Conservation (phyloP, 2,329 filamentous ascomycete species). For the Apiospora aurea region DNA sequence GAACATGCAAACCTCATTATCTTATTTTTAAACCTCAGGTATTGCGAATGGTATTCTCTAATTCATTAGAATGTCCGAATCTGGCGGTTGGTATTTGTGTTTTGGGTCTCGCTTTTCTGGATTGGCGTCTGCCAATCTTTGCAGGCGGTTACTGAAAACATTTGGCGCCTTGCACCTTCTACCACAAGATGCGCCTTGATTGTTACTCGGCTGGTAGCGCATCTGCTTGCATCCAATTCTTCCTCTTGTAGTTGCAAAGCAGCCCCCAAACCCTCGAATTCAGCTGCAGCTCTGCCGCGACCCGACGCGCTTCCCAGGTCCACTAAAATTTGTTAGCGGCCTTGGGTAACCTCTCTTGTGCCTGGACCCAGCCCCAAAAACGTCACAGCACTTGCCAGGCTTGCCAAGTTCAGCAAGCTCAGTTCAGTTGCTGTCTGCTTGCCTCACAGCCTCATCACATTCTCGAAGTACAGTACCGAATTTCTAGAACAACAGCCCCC, state of each 20-base stretch:
- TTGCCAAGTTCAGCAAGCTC: slow-evolving; percentile 10
- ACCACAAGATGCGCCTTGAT: not conserved
- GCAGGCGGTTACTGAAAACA: not conserved
- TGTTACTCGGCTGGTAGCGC: not conserved
- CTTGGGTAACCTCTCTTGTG: not conserved
- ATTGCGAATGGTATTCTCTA: not conserved
- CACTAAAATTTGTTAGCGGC: not conserved
- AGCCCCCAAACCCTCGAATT: not conserved
- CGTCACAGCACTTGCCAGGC: slow-evolving; percentile 11
- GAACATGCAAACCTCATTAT: too few species aligned
- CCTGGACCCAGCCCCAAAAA: slow-evolving; percentile 3
- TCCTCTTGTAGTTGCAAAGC: not conserved
- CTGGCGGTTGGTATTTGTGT: not conserved
- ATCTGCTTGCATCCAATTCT: not conserved
- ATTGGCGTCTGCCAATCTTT: not conserved
- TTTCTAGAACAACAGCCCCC: not conserved
- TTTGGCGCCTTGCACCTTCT: not conserved
- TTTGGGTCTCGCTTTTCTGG: not conserved
- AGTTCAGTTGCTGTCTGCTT: slow-evolving; percentile 6
- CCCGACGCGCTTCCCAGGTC: not conserved
- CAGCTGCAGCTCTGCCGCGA: slow-evolving; percentile 1
- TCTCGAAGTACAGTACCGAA: not conserved
- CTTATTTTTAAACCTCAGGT: too few species aligned
- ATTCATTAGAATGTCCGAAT: not conserved
- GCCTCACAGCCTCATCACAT: slow-evolving; percentile 15